Evolutionary conservation across 805 yeast species (phyloP), one percentile per base, ranked within the genome.

Genomic region (Monosporozyma servazzii): DNA sequence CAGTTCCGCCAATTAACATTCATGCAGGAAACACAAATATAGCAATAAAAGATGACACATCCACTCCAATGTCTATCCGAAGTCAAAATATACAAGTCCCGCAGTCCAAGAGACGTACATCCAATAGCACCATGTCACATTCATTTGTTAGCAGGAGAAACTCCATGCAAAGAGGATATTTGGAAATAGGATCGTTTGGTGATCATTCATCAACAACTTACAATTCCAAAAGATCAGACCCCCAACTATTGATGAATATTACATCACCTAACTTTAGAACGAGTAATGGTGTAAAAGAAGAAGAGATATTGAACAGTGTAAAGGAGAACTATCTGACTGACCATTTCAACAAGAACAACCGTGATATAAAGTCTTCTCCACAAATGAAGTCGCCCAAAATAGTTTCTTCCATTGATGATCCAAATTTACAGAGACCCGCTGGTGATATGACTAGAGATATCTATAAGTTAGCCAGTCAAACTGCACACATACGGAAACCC

Each of bases 391-490:
- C 52, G 36, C 42, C 49, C 41, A 54, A 42, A 27, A 52, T 15
- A 33, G 15, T 8, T 25, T 10, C 15, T 23, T 15, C 31, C 25
- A 43, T 27, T 27, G 33, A n/a, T 43, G 33, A 43, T n/a, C 45
- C 45, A 17, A 25, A 37, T 45, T 52, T 62, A 17, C 52, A 52
- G 6, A 56, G 63, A 18, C 62, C 62, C 11, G 74, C 71, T 2
- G 74, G 71, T 27, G 73, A 70, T 53, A 68, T 70, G 5, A 58
- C 71, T 4, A 56, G 73, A 55, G 74, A 70, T 36, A 63, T 70
- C 5, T 70, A 68, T 52, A 62, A 59, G 23, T 48, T 61, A 62
- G 27, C 46, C 4, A 8, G 9, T 51, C 17, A 41, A 37, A 17
- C 2, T 2, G 2, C 37, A 21, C 52, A 55, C 18, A 43, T 42